Conservation (phyloP, 768 basidiomycete species). For the Leccinum fibrillosum region DNA sequence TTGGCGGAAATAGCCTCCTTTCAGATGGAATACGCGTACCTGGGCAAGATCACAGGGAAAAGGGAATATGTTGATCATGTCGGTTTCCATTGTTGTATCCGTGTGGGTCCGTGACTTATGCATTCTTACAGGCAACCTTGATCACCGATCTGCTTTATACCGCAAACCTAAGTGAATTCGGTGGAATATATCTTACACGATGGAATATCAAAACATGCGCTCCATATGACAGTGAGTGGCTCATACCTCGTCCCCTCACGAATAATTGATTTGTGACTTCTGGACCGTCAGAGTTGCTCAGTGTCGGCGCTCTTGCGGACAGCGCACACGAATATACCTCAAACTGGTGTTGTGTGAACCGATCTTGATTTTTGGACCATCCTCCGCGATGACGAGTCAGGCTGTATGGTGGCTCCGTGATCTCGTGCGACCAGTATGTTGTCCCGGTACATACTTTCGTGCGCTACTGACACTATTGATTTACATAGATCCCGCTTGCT, state of each 20-base stretch:
- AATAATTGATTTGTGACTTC: not conserved
- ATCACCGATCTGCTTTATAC: constrained; percentile 46
- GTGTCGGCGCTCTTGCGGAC: constrained; percentile 64
- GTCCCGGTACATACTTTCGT: not conserved
- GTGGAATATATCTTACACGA: constrained; percentile 60
- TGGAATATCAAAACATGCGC: constrained; percentile 51
- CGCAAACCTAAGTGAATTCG: constrained; percentile 42
- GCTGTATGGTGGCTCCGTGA: constrained; percentile 94
- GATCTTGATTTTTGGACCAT: constrained; percentile 75
- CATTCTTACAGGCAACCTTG: constrained; percentile 38
- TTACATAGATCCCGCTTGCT: constrained; percentile 68
- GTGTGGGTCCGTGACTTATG: not conserved
- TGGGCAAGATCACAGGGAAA: constrained; percentile 75
- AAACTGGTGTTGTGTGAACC: constrained; percentile 82
- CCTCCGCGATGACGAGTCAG: constrained; percentile 80
- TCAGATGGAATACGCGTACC: constrained; percentile 83
- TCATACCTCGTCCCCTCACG: not conserved
- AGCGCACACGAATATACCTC: constrained; percentile 72
- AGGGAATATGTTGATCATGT: constrained; percentile 58
- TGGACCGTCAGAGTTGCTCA: constrained; percentile 34
- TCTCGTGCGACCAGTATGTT: constrained; percentile 72
- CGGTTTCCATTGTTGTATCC: constrained; percentile 14
- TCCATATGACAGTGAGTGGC: constrained; percentile 45
- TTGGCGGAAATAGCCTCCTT: constrained; percentile 78
- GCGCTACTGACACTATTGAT: not conserved